Base-by-base conservation (phyloP, 768 basidiomycete species). In the Clathrus columnatus region DNA sequence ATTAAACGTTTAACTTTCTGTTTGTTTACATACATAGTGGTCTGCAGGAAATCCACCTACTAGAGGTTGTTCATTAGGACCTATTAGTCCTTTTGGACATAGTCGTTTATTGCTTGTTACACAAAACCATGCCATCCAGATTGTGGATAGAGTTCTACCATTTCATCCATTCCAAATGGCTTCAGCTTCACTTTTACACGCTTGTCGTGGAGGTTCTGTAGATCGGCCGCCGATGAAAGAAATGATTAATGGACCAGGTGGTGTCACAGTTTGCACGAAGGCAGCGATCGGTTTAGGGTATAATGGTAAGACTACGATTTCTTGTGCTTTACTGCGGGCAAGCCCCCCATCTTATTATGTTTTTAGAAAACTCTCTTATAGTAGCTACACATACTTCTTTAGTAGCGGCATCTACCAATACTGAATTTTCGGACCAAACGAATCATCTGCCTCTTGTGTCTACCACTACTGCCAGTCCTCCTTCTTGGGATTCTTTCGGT, bases 91-190 rank as follows among this genome's bases (percentile, higher is more conserved):
- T 4, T 65, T 80, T 1, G 75, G 78, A 17, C 72, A 71, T 47
- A 76, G 79, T n/a, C 77, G 77, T 7, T 70, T 88, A 43, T 59
- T 85, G 10, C 70, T 86, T 11, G 79, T 88, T 16, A 85, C 84
- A 0, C 79, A 86, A 67, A 74, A 80, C 54, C 79, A 82, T 49
- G 74, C 73, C 29, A 68, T 83, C 2, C 53, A 54, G 14, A 20
- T 54, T 1, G 53, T 54, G 7, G 18, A 73, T 78, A 49, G 63
- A 83, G 46, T 80, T 75, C 64, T 82, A 78, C 61, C 64, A 81
- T 44, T 78, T 78, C 16, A 70, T 76, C 46, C 75, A 76, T 60
- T 46, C 63, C 1, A 63, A 72, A 1, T 65, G 70, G 7, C 61
- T 84, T 26, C 78, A 73, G 62, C 70, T 74, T 42, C 61, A 82